Evolutionary conservation across 2,329 filamentous ascomycete species (phyloP).

Genomic region (Fusarium guadeloupense): DNA sequence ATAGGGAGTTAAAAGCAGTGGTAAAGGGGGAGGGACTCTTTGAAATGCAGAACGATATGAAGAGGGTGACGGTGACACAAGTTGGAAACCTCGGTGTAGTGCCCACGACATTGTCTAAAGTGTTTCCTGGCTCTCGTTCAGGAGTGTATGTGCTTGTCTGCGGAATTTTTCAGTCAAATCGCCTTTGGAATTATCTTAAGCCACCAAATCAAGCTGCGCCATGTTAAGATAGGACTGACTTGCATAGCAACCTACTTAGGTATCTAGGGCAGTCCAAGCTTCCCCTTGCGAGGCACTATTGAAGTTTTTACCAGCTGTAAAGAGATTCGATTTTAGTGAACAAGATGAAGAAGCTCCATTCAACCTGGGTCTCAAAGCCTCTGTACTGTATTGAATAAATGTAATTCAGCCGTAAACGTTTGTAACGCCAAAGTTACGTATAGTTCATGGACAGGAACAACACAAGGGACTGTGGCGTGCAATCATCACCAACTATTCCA

Average conservation of each 20-base stretch:
- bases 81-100: background rate
- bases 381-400: background rate
- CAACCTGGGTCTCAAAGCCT: background rate
- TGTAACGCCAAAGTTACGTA: background rate
- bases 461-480: too few species aligned
- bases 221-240: background rate
- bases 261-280: too few species aligned
- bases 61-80: background rate
- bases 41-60: background rate
- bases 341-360: background rate
- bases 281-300: too few species aligned
- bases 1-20: background rate
- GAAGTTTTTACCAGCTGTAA: too few species aligned
- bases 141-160: background rate
- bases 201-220: background rate
- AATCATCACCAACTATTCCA: background rate
- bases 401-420: too few species aligned
- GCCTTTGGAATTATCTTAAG: background rate
- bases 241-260: too few species aligned
- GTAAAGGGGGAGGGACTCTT: background rate
- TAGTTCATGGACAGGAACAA: background rate
- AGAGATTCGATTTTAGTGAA: background rate
- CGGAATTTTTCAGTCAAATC: background rate
- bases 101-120: background rate
- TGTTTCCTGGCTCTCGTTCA: background rate